Evolutionary conservation across 192 early-diverging fungal genomes (phyloP).

Genomic region (Pilaira anomala): DNA sequence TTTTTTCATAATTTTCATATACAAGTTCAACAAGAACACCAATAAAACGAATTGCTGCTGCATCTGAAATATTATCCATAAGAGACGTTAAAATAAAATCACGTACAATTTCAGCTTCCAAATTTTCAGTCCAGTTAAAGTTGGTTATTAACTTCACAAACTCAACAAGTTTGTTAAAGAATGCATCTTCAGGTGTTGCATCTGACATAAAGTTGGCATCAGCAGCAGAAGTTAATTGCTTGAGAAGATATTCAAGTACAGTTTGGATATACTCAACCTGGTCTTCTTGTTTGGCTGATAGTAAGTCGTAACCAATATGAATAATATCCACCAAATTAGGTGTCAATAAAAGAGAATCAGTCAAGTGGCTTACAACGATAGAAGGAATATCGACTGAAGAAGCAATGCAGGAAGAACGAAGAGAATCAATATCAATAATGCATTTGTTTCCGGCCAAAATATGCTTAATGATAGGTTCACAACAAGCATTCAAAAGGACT

Average conservation of each 20-base stretch:
- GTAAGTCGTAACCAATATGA: constrained; percentile 5
- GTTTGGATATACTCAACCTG: constrained; percentile 6
- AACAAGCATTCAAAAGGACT: constrained; percentile 11
- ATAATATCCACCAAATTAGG: constrained; percentile 11
- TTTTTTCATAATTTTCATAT: constrained; percentile 30
- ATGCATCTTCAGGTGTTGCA: not conserved
- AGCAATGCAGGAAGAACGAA: not conserved
- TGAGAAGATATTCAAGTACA: constrained; percentile 14
- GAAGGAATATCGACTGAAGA: constrained; percentile 2
- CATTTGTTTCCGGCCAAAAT: constrained; percentile 14
- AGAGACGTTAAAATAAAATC: constrained; percentile 40
- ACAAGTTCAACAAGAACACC: constrained; percentile 33
- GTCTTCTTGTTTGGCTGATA: not conserved
- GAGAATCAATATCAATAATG: not conserved
- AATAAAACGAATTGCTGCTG: constrained; percentile 41
- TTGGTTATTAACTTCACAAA: not conserved
- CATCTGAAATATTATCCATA: constrained; percentile 39
- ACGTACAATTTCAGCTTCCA: constrained; percentile 36
- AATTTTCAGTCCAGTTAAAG: not conserved
- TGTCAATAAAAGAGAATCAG: not conserved
- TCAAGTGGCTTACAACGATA: not conserved
- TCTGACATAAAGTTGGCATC: constrained; percentile 13
- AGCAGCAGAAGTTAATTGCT: constrained; percentile 4
- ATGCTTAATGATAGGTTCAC: constrained; percentile 16
- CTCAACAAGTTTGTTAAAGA: constrained; percentile 11